Evolutionary conservation across 2,329 filamentous ascomycete genomes (phyloP), one percentile per base, ranked within the genome.

Genomic region (Trematosphaeria pertusa): DNA sequence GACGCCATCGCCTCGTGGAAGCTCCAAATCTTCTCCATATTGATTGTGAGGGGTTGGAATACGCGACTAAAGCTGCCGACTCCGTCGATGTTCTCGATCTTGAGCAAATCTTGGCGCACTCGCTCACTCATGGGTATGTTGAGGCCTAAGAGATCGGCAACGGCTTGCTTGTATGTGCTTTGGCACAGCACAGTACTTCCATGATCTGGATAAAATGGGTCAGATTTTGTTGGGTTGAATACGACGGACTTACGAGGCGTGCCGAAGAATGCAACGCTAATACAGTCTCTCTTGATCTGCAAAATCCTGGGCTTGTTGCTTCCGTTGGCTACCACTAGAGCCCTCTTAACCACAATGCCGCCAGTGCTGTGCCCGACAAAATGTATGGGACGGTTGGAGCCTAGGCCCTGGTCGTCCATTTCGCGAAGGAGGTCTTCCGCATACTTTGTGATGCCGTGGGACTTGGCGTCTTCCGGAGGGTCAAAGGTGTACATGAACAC

Each of bases 1-100:
- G 32, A 35, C 11, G 35, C 40, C 19, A n/a, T 20, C 5, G 32
- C 19, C 31, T 43, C 32, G n/a, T 20, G 14, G 20, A 43, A 43
- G 26, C 30, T 43, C 40, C 40, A 43, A 14, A 43, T 43, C 20
- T 37, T 43, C 20, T 43, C 32, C 22, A 43, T 35, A 36, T 22
- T 36, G 18, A 43, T 43, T 14, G 40, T 35, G 2, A 43, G 18
- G 17, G 40, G 19, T 26, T 34, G 30, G 24, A 43, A 43, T 5
- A 18, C 32, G 17, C 18, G 30, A 28, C 40, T 43, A 14, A 43
- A 43, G 14, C 15, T 19, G 14, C 21, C 31, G 12, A 43, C n/a
- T 6, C 18, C 14, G 20, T 43, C 32, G 11, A 43, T 17, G 17
- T 43, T 30, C 19, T 35, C 30, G 14, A 36, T 17, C 12, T 36